Evolutionary conservation across 208 protist genomes (phyloP).

Genomic region (Acanthamoeba healyi): DNA sequence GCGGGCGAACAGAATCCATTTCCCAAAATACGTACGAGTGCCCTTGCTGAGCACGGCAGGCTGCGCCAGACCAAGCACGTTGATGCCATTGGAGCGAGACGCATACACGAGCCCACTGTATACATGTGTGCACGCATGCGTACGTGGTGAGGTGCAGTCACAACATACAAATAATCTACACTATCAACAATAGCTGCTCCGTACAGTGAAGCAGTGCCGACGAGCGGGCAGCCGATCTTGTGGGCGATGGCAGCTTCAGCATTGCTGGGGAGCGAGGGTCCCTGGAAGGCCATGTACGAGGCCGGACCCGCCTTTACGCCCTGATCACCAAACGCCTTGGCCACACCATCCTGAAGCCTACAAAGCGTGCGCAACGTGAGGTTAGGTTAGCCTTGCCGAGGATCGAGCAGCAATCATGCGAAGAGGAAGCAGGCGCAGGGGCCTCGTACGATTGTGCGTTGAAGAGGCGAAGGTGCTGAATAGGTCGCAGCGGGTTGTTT

Average conservation of each 20-base stretch:
- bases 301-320: background rate
- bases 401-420: too few species aligned
- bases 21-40: background rate
- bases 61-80: background rate
- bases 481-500: background rate
- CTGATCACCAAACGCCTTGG: background rate
- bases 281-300: slow-evolving; percentile 68
- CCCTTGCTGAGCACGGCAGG: background rate
- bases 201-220: slow-evolving; percentile 57
- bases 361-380: background rate
- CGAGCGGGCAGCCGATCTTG: slow-evolving; percentile 37
- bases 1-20: background rate
- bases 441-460: background rate
- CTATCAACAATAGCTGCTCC: too few species aligned
- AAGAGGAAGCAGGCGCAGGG: background rate
- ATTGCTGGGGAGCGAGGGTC: slow-evolving; percentile 37
- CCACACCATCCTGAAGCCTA: background rate
- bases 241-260: slow-evolving; percentile 49
- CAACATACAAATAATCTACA: too few species aligned
- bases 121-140: too few species aligned
- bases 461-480: background rate
- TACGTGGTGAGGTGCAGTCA: too few species aligned
- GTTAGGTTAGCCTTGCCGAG: too few species aligned
- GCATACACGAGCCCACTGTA: slow-evolving; percentile 29
- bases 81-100: background rate